phyloP scores from a whole-genome alignment of 2,329 filamentous ascomycete species.

The Ascochyta lentis region DNA sequence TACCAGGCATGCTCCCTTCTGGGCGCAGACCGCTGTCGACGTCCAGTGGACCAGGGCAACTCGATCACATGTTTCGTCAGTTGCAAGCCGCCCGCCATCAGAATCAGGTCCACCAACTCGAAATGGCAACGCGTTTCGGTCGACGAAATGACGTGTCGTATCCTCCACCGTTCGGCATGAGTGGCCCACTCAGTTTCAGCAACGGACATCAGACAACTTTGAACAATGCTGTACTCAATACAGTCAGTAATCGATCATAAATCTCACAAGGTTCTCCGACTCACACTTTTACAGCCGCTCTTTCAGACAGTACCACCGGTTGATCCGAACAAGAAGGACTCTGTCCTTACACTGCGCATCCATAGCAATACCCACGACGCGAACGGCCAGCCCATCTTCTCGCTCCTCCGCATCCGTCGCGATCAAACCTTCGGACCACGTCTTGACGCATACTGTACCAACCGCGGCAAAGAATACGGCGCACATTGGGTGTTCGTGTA shows the following conservation, averaged over 20 bases:
- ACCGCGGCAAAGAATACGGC: constrained; percentile 20
- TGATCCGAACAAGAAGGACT: not conserved
- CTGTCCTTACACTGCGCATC: constrained; percentile 11
- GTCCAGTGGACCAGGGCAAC: not conserved
- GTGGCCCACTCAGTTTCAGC: not conserved
- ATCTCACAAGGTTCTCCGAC: not conserved
- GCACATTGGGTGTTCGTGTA: constrained; percentile 22
- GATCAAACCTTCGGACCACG: constrained; percentile 20
- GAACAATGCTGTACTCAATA: not conserved
- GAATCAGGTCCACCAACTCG: not conserved
- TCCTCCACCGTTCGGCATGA: not conserved
- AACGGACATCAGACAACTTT: not conserved
- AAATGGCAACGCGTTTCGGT: not conserved
- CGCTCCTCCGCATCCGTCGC: constrained; percentile 18
- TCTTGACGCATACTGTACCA: constrained; percentile 21
- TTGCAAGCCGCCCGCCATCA: not conserved
- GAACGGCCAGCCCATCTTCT: constrained; percentile 18
- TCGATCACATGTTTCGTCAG: not conserved
- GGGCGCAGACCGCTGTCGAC: not conserved
- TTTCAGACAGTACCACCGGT: not conserved
- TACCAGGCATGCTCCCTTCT: not conserved
- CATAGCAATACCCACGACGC: constrained; percentile 23
- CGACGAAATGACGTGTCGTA: not conserved
- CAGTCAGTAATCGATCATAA: not conserved
- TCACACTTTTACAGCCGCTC: constrained; percentile 4